Base-by-base conservation (phyloP, 305 asterid genomes). In the Ilex paraguariensis region DNA sequence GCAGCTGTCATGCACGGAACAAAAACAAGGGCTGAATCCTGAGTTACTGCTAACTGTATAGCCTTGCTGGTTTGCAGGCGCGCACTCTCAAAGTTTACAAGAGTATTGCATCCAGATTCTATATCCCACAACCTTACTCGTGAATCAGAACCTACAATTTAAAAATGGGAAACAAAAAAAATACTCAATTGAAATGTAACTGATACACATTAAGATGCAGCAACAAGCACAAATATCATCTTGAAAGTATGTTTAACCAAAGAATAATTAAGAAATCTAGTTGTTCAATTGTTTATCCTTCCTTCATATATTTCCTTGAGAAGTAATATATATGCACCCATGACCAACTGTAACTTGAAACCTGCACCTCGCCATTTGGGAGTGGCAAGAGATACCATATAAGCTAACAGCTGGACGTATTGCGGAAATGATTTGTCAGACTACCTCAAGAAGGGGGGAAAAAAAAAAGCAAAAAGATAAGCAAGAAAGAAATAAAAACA, bases 71-170 rank as follows among this genome's bases (percentile, higher is more conserved):
- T 80, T 73, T 87, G 98, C 14, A 92, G 79, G 67, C 98, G 96
- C 12, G 84, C 71, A 51, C 90, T 87, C 76, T 87, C 98, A 62
- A 78, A 92, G 83, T 92, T 92, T 40, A 92, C 97, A 50, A 92
- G 95, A 15, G 98, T 92, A 63, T 92, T 92, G 84, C 94, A 85
- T 57, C 98, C 97, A 69, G 98, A 82, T 65, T 87, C 96, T 69
- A 87, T 78, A 73, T 92, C 98, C 98, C 98, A 92, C 76, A 92
- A 72, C 77, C 95, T 90, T 78, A 92, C 70, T 83, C 98, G 84
- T 42, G 98, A 92, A 85, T 92, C 98, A 66, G 98, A 90, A 75
- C 98, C 98, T 92, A 93, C 70, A 74, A 75, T 66, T 59, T 64
- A 54, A 21, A 67, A 60, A 54, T 39, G 69, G 28, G 59, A 28